Conservation (phyloP, 1,139 yeast genomes). For the Meyerozyma carpophila region DNA sequence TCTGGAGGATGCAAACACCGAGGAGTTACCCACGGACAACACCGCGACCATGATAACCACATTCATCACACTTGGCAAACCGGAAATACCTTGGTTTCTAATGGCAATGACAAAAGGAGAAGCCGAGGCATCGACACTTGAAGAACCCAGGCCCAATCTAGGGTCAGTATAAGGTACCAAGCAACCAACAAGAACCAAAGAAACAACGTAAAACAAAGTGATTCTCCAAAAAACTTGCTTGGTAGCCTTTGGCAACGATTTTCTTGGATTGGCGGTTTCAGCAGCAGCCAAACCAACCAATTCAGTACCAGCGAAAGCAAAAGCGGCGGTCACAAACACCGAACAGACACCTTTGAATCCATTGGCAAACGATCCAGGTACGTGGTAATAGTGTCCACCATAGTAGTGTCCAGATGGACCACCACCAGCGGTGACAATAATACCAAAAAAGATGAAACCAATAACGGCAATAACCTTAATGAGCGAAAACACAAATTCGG, state of each 20-base stretch:
- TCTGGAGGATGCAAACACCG: constrained; percentile 30
- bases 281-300: constrained; percentile 44
- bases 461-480: constrained; percentile 4
- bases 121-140: constrained; percentile 46
- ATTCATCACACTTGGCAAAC: constrained; percentile 50
- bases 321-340: constrained; percentile 31
- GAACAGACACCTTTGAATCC: constrained; percentile 40
- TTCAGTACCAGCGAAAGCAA: constrained; percentile 32
- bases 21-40: constrained; percentile 43
- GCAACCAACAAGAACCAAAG: constrained; percentile 40
- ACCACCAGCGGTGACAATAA: constrained; percentile 3
- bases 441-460: constrained; percentile 4
- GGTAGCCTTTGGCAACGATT: constrained; percentile 66
- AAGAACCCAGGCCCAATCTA: constrained; percentile 23
- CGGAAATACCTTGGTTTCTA: constrained; percentile 45
- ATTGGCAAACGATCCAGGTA: constrained; percentile 5
- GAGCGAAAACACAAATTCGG: constrained; percentile 3
- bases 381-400: constrained; percentile 3
- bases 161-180: constrained; percentile 39
- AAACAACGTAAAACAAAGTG: constrained; percentile 49
- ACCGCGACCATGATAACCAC: constrained; percentile 46
- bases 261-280: constrained; percentile 38
- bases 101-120: constrained; percentile 63
- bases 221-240: constrained; percentile 75
- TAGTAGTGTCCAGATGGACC: constrained; percentile 2